phyloP scores from a whole-genome alignment of 176 grass and related monocot genomes.

The Aegilops tauschii region DNA sequence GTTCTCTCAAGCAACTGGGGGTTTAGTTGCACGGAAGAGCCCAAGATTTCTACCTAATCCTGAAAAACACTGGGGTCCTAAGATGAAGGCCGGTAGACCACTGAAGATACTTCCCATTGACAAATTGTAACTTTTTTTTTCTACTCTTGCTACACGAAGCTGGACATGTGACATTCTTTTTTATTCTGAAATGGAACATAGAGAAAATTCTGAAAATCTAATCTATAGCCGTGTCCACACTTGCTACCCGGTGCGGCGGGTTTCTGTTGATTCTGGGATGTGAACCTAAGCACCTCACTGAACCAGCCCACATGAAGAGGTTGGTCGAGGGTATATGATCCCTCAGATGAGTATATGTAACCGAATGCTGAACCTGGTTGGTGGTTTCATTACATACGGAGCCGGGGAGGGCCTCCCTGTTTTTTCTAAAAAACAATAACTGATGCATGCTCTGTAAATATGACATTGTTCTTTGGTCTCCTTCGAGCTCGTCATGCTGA shows the following conservation, averaged over 20 bases:
- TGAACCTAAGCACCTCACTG: too few relatives aligned
- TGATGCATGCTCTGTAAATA: not conserved
- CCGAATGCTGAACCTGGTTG: too few relatives aligned
- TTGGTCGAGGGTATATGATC: too few relatives aligned
- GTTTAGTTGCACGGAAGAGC: conserved; percentile 19
- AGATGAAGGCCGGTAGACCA: conserved; percentile 46
- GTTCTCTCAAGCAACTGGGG: conserved; percentile 16
- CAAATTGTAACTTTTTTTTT: not conserved
- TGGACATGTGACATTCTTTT: not conserved
- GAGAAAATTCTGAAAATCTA: not conserved
- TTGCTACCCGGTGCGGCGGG: fast-evolving
- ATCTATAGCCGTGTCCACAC: too few relatives aligned
- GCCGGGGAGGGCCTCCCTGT: too few relatives aligned
- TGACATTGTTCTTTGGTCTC: not conserved
- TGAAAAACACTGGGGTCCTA: conserved; percentile 57
- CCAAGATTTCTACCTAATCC: conserved; percentile 52
- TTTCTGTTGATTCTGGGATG: too few relatives aligned
- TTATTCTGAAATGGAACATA: not conserved
- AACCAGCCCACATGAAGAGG: not conserved
- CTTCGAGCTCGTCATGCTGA: not conserved
- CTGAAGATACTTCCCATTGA: conserved; percentile 9
- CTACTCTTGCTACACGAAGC: not conserved
- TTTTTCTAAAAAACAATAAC: not conserved
- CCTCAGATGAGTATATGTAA: too few relatives aligned
- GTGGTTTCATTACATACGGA: too few relatives aligned